Evolutionary conservation across 768 basidiomycete species (phyloP), one percentile per base, ranked within the genome.

Genomic region (Leccinum ochraceum): DNA sequence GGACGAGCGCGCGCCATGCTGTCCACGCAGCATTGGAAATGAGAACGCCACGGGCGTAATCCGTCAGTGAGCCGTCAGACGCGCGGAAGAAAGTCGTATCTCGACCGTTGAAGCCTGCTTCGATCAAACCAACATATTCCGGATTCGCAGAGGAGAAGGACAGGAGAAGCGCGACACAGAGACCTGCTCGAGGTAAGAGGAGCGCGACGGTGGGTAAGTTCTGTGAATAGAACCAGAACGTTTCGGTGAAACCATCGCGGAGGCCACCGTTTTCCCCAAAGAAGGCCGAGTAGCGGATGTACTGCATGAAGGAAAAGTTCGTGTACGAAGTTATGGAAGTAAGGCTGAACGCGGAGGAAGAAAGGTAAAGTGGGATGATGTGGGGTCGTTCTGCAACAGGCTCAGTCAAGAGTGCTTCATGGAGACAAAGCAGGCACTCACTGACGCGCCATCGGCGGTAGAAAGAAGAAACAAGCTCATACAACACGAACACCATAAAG

Each of bases 1-100:
- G 80, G 56, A 94, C 80, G 30, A 92, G 74, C 8, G 82, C 69
- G 36, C 90, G 81, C 88, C 92, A 91, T 4, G 81, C 87, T 48
- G 90, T 84, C 90, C 92, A 94, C 9, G 84, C 85, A 65, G 86
- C 86, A 73, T 94, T 94, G 53, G 90, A 86, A 54, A 88, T 80
- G 49, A 95, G 77, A 30, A 95, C 81, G 22, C 89, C 92, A n/a
- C 85, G 81, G 28, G 92, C 87, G 68, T 95, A 95, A 52, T 70
- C 68, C 14, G 90, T 90, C 57, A 95, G 76, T 11, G 86, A 79
- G 17, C 92, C 92, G 63, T 89, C 79, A 26, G 71, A 67, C 26
- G 75, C 66, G 46, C 80, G 75, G 79, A 95, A 95, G 78, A 86
- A 95, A 28, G 92, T 91, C 44, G 76, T 71, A 70, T 95, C 94